Conservation (phyloP, 2,329 filamentous ascomycete species). For the Trichoderma sp. region DNA sequence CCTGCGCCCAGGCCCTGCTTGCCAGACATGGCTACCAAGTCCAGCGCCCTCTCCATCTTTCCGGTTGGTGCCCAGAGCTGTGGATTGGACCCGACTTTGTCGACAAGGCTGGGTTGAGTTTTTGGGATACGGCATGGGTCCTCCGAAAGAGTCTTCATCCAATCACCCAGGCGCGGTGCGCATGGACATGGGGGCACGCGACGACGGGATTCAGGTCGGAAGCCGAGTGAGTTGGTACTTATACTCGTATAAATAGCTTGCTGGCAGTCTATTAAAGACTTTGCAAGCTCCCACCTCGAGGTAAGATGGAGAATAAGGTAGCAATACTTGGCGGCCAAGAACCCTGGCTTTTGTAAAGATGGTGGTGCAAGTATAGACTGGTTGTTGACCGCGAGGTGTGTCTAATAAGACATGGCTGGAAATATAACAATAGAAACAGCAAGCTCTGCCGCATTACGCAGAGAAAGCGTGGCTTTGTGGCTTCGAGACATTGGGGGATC, state of each 20-base stretch:
- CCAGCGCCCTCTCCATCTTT: constrained; percentile 17
- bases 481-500: constrained; percentile 2
- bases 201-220: background rate
- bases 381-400: background rate
- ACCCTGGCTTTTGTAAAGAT: background rate
- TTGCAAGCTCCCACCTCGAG: background rate
- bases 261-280: background rate
- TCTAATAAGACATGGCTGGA: background rate
- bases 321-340: background rate
- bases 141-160: constrained; percentile 9
- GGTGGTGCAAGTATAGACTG: background rate
- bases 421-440: background rate
- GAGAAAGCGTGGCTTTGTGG: background rate
- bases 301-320: background rate
- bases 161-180: background rate
- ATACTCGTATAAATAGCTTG: background rate
- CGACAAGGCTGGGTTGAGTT: constrained; percentile 17
- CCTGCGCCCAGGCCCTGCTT: constrained; percentile 21
- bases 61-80: constrained; percentile 12
- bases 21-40: constrained; percentile 9
- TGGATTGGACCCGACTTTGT: constrained; percentile 4
- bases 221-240: background rate
- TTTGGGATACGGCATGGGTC: constrained; percentile 1
- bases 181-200: constrained; percentile 10
- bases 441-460: background rate